Percentiles rank a stretch among this genome's conserved stretches.
Evolutionary conservation across 176 grass and related monocot genomes (phyloP).

Genomic region (Tuctoria greenei): DNA sequence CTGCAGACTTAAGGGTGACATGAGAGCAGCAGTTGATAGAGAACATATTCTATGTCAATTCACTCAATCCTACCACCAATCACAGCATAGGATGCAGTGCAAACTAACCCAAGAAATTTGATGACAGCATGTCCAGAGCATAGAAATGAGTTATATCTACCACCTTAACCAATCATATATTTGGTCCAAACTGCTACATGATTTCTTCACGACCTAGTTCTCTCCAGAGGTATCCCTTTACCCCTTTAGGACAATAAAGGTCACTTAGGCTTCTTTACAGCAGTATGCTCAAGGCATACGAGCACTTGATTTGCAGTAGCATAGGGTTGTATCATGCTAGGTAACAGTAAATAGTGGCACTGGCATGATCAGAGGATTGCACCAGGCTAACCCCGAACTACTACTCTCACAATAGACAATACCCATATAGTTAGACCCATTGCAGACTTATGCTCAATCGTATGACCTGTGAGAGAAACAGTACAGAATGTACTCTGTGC

Average conservation of each 20-base stretch:
- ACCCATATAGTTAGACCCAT: not conserved
- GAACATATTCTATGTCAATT: no score
- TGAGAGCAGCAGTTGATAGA: no score
- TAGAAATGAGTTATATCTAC: not conserved
- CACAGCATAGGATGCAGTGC: no score
- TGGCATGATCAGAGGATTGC: not conserved
- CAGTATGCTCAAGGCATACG: not conserved
- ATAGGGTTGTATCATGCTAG: not conserved
- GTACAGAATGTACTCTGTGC: not conserved
- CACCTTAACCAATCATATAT: not conserved
- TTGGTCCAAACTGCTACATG: no score
- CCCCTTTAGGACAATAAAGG: not conserved
- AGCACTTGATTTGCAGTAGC: not conserved
- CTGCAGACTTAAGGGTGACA: no score
- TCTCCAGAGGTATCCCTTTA: not conserved
- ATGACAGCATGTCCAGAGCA: no score
- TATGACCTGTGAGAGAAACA: not conserved
- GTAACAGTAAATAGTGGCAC: not conserved
- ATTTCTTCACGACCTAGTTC: no score
- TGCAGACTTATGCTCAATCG: not conserved
- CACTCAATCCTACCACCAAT: no score
- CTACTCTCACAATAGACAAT: constrained; percentile 3
- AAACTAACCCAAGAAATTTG: no score
- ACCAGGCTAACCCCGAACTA: not conserved
- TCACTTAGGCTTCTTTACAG: not conserved